Base-by-base conservation (phyloP, 202 grass and related monocot species). In the Digitaria exilis region DNA sequence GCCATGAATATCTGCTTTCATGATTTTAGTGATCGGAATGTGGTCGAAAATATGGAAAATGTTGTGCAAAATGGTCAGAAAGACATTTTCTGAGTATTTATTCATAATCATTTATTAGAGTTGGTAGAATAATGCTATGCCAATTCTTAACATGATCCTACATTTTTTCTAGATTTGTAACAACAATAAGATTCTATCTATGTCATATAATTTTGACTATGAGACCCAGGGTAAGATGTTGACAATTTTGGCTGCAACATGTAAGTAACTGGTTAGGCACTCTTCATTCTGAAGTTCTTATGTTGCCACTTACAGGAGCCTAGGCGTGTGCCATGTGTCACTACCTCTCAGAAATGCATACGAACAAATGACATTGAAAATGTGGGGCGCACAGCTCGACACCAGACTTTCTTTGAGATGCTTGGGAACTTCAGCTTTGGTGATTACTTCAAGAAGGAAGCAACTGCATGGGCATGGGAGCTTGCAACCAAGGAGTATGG, bases 391-490 rank as follows among this genome's bases (percentile, higher is more conserved):
- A 98, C 96, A 6, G 75, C 80, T 71, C 96, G 96, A 34, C 96
- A 98, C 66, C 96, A 98, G 73, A 98, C 96, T 32, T 98, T 98
- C 72, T 98, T 98, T 91, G 96, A 98, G 84, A 98, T 98, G 93
- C 96, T 98, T 70, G 96, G 96, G 35, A 98, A 98, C 90, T 98
- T 98, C 83, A 98, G 96, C 69, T 98, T 98, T 88, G 93, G 96
- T 2, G 93, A 95, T 88, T 98, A 98, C 84, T 98, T 95, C 87
- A 98, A 98, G 88, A 95, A 93, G 82, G 96, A 95, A 78, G 96
- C 96, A 51, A 88, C 91, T 58, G 43, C 84, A 60, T 98, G 96
- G 96, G 89, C 96, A 81, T 98, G 96, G 93, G 89, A 95, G 42
- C 91, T 98, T 85, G 91, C 89, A 85, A 95, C 91, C 58, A 95